A percentile compares a stretch with the other conserved stretches of the same genome.
phyloP scores from a whole-genome alignment of 2,329 filamentous ascomycete genomes.

The Phyllosticta citribraziliensis region DNA sequence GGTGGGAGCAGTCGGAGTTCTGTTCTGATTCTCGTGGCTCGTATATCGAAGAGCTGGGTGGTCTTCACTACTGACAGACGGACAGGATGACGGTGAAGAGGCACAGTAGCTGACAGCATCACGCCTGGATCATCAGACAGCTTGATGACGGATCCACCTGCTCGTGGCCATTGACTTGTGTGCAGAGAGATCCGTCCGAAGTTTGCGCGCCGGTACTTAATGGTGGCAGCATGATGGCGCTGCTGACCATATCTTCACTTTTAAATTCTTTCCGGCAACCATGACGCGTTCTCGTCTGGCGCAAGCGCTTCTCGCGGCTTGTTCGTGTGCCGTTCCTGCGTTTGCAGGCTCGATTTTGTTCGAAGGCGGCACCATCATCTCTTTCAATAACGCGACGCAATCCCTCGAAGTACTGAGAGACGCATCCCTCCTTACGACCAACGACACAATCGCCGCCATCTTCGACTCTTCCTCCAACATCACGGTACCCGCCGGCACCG shows the following conservation, averaged over 20 bases:
- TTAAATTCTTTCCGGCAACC: not conserved
- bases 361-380: constrained; percentile 32
- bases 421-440: constrained; percentile 32
- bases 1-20: too few species aligned
- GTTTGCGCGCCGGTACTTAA: not conserved
- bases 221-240: not conserved
- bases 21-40: too few species aligned
- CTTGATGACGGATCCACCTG: not conserved
- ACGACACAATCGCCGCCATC: constrained; percentile 30
- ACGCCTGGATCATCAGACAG: not conserved
- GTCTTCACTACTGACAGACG: too few species aligned
- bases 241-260: too few species aligned
- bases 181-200: not conserved
- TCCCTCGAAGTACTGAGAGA: constrained; percentile 30
- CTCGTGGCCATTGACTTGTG: not conserved
- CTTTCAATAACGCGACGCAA: constrained; percentile 27
- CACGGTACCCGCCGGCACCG: constrained; percentile 23
- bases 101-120: not conserved
- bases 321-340: not conserved
- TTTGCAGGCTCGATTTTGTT: constrained; percentile 17
- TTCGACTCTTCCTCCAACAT: constrained; percentile 15
- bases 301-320: not conserved
- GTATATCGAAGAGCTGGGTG: too few species aligned
- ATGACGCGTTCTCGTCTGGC: not conserved
- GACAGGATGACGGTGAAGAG: too few species aligned